These are phyloP conservation scores for Osmanthus fragrans DNA, from an alignment of 257 asterid genomes.

Conservation along the genomic window DNA sequence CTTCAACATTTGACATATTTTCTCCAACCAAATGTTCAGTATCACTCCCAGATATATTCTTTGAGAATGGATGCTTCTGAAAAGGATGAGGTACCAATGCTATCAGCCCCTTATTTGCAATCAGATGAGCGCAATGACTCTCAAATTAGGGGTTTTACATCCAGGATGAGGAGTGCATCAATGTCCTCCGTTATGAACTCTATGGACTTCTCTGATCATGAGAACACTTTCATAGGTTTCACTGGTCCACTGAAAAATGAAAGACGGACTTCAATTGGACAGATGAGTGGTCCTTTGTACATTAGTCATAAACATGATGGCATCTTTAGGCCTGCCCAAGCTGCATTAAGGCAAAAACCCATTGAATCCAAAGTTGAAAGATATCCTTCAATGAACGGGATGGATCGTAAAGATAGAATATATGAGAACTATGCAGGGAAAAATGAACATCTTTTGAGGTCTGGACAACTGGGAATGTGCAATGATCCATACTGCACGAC, in stretches of 20 bases:
- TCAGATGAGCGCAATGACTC: slow-evolving; percentile 29
- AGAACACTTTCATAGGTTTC: slow-evolving; percentile 26
- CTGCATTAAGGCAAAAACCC: slow-evolving; percentile 33
- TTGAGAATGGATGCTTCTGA: slow-evolving; percentile 35
- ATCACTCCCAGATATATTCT: slow-evolving; percentile 25
- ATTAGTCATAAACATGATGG: slow-evolving; percentile 41
- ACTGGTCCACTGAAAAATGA: slow-evolving; percentile 47
- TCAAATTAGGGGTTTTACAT: slow-evolving; percentile 25
- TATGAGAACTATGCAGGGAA: slow-evolving; percentile 40
- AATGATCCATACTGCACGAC: slow-evolving; percentile 93
- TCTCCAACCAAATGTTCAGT: neutral
- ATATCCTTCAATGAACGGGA: slow-evolving; percentile 45
- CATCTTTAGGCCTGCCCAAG: slow-evolving; percentile 43
- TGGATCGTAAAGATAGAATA: slow-evolving; percentile 42
- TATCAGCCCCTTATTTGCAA: slow-evolving; percentile 34
- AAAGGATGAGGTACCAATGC: slow-evolving; percentile 41
- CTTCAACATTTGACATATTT: neutral
- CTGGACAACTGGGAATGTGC: slow-evolving; percentile 95
- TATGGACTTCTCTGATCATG: slow-evolving; percentile 26
- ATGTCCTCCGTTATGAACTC: slow-evolving; percentile 34
- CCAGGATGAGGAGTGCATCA: slow-evolving; percentile 45
- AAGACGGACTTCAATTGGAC: slow-evolving; percentile 41
- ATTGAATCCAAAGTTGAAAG: slow-evolving; percentile 42
- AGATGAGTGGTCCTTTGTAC: slow-evolving; percentile 69
- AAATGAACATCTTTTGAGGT: slow-evolving; percentile 77